These are phyloP conservation scores for Eucommia ulmoides DNA, from an alignment of 257 asterid species.

Conservation along the genomic window DNA sequence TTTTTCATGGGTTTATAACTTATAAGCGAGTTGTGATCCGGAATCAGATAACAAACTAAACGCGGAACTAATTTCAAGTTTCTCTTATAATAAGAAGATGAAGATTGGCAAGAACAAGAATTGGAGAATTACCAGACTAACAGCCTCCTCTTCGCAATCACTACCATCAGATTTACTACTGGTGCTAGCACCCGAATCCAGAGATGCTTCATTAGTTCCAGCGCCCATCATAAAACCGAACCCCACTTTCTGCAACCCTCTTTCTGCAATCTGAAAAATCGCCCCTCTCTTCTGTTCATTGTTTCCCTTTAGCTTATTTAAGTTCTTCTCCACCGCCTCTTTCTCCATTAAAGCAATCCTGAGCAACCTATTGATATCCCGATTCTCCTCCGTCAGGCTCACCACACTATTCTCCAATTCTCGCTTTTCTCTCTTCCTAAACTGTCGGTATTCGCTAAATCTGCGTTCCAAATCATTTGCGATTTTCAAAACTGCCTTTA, in stretches of 20 bases:
- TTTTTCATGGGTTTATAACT: too few relatives aligned
- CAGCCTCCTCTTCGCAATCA: conserved; percentile 15
- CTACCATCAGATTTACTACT: conserved; percentile 7
- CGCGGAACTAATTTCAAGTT: too few relatives aligned
- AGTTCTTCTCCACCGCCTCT: conserved; percentile 18
- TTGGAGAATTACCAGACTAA: too few relatives aligned
- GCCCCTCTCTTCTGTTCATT: conserved; percentile 18
- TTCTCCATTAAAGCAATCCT: too few relatives aligned
- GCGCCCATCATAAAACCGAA: conserved; percentile 19
- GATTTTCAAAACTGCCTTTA: conserved; percentile 7
- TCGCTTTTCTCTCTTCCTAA: conserved; percentile 11
- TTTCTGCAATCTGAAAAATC: too few relatives aligned
- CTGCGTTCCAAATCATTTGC: conserved; percentile 5
- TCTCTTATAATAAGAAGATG: neutral
- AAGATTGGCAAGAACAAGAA: conserved; percentile 11
- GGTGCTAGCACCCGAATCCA: too few relatives aligned
- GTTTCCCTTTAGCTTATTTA: conserved; percentile 18
- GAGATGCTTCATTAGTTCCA: conserved; percentile 10
- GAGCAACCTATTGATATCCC: too few relatives aligned
- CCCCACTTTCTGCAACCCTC: conserved; percentile 25
- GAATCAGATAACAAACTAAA: too few relatives aligned
- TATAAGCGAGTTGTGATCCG: too few relatives aligned
- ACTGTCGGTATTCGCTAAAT: too few relatives aligned
- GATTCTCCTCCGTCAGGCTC: too few relatives aligned
- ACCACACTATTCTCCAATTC: too few relatives aligned